Evolutionary conservation across 208 protist genomes (phyloP), one percentile per base, ranked within the genome.

Genomic region (Acanthamoeba healyi): DNA sequence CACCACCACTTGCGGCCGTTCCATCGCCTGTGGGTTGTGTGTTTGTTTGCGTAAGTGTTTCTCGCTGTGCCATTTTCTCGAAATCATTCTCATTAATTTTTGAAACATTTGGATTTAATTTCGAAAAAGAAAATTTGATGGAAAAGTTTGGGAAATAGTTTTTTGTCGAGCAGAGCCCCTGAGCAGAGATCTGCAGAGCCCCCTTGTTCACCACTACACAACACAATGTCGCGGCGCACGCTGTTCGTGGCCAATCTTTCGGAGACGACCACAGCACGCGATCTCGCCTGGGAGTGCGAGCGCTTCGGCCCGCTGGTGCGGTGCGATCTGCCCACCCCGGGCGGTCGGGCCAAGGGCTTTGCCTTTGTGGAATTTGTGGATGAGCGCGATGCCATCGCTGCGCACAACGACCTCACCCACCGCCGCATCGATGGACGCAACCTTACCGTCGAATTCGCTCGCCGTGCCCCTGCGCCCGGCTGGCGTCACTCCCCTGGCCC

Each of bases 221-320:
- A 15, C 17, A 86, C 15, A 26, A 72, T 65, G 56, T 65, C 84
- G 84, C 29, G 84, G 29, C 51, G 61, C 38, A 91, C 84, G 84
- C 61, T 91, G 26, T 91, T 91, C 40, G 38, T 91, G 17, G 84
- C 84, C 61, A 72, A 72, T 72, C 29, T 91, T 10, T 91, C 84
- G 5, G 56, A 65, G 38, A 26, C 61, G 6, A 91, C 61, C 56
- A 91, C 56, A 24, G 84, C 84, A 17, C 51, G 84, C 19, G 84
- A 91, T 44, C 84, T 91, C 56, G 84, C 84, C 19, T 91, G 61
- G 56, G 84, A 91, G 24, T 91, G 51, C n/a, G 84, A 91, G 84
- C 84, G 84, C 56, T 91, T 51, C 29, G 84, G 84, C 56, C 84
- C 84, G 32, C 84, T 91, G 34, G 54, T 91, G 38, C 84, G 84